A percentile compares a stretch with the other conserved stretches of the same genome.
These are phyloP conservation scores for Ascocoryne sarcoides DNA, from an alignment of 2,329 filamentous ascomycete genomes.

Conservation along the genomic window DNA sequence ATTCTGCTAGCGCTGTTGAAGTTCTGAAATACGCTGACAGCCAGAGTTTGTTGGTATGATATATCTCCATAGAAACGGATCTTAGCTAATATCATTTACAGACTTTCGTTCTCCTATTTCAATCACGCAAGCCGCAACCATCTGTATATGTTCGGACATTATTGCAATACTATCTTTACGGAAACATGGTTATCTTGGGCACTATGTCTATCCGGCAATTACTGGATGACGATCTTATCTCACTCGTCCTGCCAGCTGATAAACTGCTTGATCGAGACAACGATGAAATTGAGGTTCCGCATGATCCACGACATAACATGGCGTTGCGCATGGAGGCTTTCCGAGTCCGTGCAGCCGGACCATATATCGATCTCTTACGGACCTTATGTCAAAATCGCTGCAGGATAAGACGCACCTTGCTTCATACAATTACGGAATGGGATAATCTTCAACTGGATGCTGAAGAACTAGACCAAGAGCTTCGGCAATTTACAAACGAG, in stretches of 20 bases:
- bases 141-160: slow-evolving; percentile 76
- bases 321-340: slow-evolving; percentile 65
- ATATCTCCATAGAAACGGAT: slow-evolving; percentile 1
- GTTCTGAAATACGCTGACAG: slow-evolving; percentile 60
- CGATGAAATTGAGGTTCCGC: slow-evolving; percentile 65
- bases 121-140: slow-evolving; percentile 72
- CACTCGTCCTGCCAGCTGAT: slow-evolving; percentile 65
- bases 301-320: slow-evolving; percentile 66
- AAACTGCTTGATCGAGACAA: slow-evolving; percentile 63
- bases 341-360: slow-evolving; percentile 51
- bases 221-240: slow-evolving; percentile 72
- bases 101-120: slow-evolving; percentile 67
- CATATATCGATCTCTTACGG: slow-evolving; percentile 76
- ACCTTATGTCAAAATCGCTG: slow-evolving; percentile 85
- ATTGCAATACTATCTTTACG: slow-evolving; percentile 67
- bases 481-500: slow-evolving; percentile 55
- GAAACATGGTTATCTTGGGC: slow-evolving; percentile 61
- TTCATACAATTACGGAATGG: slow-evolving; percentile 75
- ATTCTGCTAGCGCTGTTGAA: slow-evolving; percentile 60
- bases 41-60: slow-evolving; percentile 58
- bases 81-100: slow-evolving; percentile 27
- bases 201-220: slow-evolving; percentile 63
- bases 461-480: slow-evolving; percentile 63
- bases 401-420: slow-evolving; percentile 80
- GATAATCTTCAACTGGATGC: slow-evolving; percentile 76